Evolutionary conservation across 352 stramenopile species (phyloP).

Genomic region (Thalassiosira delicatula): DNA sequence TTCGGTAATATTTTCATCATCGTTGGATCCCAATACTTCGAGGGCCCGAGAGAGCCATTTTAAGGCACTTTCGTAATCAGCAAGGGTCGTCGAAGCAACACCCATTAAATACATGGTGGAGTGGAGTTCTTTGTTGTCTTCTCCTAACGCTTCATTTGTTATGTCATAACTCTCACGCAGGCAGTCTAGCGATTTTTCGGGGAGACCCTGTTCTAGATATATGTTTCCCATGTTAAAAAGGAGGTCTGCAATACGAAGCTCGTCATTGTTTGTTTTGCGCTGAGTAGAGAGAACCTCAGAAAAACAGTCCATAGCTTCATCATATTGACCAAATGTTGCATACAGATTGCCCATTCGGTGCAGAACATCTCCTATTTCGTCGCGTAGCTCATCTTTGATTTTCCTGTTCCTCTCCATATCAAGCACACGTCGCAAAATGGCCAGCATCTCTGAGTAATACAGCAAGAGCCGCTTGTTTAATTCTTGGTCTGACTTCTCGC

Average conservation of each 20-base stretch:
- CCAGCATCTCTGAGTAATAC: slow-evolving; percentile 70
- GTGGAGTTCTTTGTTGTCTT: slow-evolving; percentile 64
- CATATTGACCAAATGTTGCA: slow-evolving; percentile 62
- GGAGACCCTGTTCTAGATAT: slow-evolving; percentile 58
- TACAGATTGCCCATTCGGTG: slow-evolving; percentile 73
- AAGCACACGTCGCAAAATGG: slow-evolving; percentile 60
- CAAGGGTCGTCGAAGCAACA: slow-evolving; percentile 56
- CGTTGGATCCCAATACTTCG: slow-evolving; percentile 46
- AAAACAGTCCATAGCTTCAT: slow-evolving; percentile 66
- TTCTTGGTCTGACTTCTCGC: slow-evolving; percentile 35
- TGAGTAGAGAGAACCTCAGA: slow-evolving; percentile 63
- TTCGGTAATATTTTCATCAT: slow-evolving; percentile 46
- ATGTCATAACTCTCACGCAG: slow-evolving; percentile 71
- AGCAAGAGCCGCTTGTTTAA: slow-evolving; percentile 54
- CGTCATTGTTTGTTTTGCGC: slow-evolving; percentile 57
- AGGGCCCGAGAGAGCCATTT: slow-evolving; percentile 64
- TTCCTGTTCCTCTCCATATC: slow-evolving; percentile 49
- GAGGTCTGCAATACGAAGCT: slow-evolving; percentile 72
- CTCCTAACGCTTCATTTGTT: slow-evolving; percentile 62
- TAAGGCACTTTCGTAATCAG: slow-evolving; percentile 58
- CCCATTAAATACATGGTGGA: slow-evolving; percentile 73
- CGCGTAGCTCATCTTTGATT: slow-evolving; percentile 52
- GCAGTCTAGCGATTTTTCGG: slow-evolving; percentile 59
- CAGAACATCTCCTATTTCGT: slow-evolving; percentile 71
- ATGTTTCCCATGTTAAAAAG: slow-evolving; percentile 79